Percentiles rank a stretch among this genome's conserved stretches.
phyloP scores from a whole-genome alignment of 176 grass and related monocot genomes.

The Ensete glaucum region DNA sequence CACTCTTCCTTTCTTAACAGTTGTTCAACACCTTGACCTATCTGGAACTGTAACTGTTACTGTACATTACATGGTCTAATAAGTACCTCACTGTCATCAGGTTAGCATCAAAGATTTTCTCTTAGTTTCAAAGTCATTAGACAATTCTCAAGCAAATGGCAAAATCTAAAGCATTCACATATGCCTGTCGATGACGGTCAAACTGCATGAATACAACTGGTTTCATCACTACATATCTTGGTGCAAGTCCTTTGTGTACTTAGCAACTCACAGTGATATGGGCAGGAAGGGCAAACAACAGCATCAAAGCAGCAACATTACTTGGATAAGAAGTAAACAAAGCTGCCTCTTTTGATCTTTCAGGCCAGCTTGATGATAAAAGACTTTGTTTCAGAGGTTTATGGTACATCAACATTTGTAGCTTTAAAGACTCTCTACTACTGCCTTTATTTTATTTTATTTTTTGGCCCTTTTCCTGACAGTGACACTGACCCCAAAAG shows the following conservation, averaged over 20 bases:
- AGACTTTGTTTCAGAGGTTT: conserved; percentile 3
- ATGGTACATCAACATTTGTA: not conserved
- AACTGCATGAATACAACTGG: no score
- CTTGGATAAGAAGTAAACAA: conserved; percentile 10
- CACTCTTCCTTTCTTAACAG: no score
- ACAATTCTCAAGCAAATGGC: no score
- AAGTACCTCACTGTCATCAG: no score
- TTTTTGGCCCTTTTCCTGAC: not conserved
- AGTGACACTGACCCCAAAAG: conserved; percentile 3
- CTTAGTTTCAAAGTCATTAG: no score
- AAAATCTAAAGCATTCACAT: no score
- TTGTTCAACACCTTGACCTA: no score
- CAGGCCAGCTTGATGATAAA: conserved; percentile 9
- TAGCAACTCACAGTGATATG: not conserved
- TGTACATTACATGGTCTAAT: no score
- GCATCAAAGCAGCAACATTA: not conserved
- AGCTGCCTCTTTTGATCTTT: not conserved
- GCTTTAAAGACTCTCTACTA: not conserved
- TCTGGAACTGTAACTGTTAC: no score
- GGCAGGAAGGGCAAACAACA: no score
- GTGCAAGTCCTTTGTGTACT: conserved; percentile 14
- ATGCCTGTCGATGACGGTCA: no score
- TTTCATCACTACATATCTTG: conserved; percentile 2
- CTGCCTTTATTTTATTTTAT: not conserved
- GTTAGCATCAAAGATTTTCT: no score